Percentiles rank a stretch among this genome's conserved stretches.
Evolutionary conservation across 306 rosid species (phyloP).

Genomic region (Aeschynomene evenia): DNA sequence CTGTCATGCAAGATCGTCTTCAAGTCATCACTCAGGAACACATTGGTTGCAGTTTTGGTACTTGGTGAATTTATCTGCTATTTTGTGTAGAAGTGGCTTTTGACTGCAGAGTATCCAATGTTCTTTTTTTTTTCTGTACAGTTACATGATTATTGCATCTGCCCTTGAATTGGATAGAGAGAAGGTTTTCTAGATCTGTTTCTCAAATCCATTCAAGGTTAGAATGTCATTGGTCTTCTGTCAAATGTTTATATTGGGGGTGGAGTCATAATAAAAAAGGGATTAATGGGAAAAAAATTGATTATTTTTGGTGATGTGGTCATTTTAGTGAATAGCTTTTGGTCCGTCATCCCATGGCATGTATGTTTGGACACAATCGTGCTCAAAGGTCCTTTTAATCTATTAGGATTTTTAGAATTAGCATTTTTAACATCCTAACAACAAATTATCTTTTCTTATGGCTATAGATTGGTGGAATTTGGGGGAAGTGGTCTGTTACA

Average conservation of each 20-base stretch:
- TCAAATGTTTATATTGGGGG: constrained; percentile 40
- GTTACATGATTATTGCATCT: constrained; percentile 37
- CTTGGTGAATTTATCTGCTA: constrained; percentile 29
- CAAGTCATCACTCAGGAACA: constrained; percentile 81
- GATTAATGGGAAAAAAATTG: constrained; percentile 26
- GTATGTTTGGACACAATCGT: constrained; percentile 24
- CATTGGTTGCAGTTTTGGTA: constrained; percentile 71
- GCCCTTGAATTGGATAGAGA: constrained; percentile 25
- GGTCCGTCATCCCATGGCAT: constrained; percentile 37
- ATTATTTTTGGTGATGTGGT: constrained; percentile 7
- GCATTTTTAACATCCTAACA: not conserved
- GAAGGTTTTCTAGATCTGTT: constrained; percentile 36
- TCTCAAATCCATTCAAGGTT: constrained; percentile 30
- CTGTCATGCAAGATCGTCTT: constrained; percentile 60
- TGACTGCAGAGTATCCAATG: constrained; percentile 43
- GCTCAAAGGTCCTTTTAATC: constrained; percentile 22
- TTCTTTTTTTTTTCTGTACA: constrained; percentile 53
- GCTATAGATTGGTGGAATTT: too few species aligned
- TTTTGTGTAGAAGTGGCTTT: constrained; percentile 31
- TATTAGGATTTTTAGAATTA: not conserved
- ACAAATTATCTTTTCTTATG: not conserved
- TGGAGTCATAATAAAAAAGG: constrained; percentile 40
- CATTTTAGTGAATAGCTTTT: constrained; percentile 19
- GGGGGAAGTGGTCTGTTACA: too few species aligned
- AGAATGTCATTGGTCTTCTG: constrained; percentile 44